Evolutionary conservation across 1,284 basidiomycete genomes (phyloP), one percentile per base, ranked within the genome.

Genomic region (Hymenochaete sp.): DNA sequence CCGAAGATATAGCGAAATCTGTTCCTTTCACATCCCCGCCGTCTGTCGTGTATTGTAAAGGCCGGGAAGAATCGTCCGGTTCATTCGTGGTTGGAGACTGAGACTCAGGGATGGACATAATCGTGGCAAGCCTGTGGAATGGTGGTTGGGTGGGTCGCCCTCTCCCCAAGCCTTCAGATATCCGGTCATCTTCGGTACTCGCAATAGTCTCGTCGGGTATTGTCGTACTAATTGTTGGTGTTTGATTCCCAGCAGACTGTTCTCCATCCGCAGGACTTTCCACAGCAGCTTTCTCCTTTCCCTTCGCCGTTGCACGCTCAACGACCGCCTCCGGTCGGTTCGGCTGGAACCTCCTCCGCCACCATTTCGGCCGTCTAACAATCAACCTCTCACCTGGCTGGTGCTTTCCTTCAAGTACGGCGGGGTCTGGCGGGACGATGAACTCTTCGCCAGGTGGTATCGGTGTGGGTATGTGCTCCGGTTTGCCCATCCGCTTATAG

Each of bases 381-480:
- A 67, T 64, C 32, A 63, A 59, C 42, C 58, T 53, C 53, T 75
- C 67, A 16, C 73, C 72, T 1, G 73, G 71, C 44, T 60, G 54
- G 21, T 62, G 58, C 39, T 69, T 36, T 0, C 73, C 75, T 33
- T 72, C 58, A 24, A 80, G 58, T 37, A 82, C 66, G 28, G 79
- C 79, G 16, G 79, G 79, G 57, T 82, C 79, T 1, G 79, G 79
- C 14, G 79, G 79, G 26, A 82, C 71, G 48, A 80, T 68, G 52
- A 75, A 67, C 13, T 24, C 35, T 19, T 47, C 27, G 7, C 28
- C 56, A 54, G 59, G 58, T 18, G 55, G 57, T 35, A 35, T 35
- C 14, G 54, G 60, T 57, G 54, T 57, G 56, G 54, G 56, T 57
- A 47, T 47, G 18, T 59, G 9, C 10, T 22, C 35, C 19, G 42